Percentiles rank a stretch among this genome's conserved stretches.
Evolutionary conservation across 2,329 filamentous ascomycete genomes (phyloP).

Genomic region (Plenodomus lindquistii): DNA sequence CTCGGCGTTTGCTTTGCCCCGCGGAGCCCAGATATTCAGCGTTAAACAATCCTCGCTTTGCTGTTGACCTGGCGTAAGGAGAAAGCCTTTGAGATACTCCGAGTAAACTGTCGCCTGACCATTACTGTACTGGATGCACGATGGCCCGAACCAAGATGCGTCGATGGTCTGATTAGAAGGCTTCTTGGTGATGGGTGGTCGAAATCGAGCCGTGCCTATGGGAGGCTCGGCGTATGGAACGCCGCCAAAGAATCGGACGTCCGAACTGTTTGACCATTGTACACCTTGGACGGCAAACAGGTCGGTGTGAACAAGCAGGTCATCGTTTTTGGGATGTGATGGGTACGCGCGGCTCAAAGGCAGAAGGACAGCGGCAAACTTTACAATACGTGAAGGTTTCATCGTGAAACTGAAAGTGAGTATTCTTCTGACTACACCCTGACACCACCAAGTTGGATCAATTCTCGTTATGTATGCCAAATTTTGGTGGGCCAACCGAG

Average conservation of each 20-base stretch:
- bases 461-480: too few relatives aligned
- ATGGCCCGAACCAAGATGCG: slow-evolving; percentile 22
- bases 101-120: slow-evolving; percentile 24
- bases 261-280: slow-evolving; percentile 20
- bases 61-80: slow-evolving; percentile 20
- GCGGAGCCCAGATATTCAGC: slow-evolving; percentile 33
- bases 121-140: slow-evolving; percentile 23
- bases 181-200: slow-evolving; percentile 19
- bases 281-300: slow-evolving; percentile 20
- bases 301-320: slow-evolving; percentile 20
- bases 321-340: slow-evolving; percentile 1
- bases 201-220: slow-evolving; percentile 15
- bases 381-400: slow-evolving; percentile 2
- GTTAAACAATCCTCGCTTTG: slow-evolving; percentile 33
- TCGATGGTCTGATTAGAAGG: slow-evolving; percentile 16
- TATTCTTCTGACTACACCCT: too few relatives aligned
- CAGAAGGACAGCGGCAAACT: slow-evolving; percentile 4
- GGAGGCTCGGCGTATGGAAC: slow-evolving; percentile 26
- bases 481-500: too few relatives aligned
- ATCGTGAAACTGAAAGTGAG: background rate
- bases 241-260: slow-evolving; percentile 24
- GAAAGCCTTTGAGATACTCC: slow-evolving; percentile 23
- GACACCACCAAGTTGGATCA: too few relatives aligned
- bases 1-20: slow-evolving; percentile 8
- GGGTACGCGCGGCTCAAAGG: slow-evolving; percentile 4